These are phyloP conservation scores for Gracilaria domingensis DNA, from an alignment of 23 red algal species.

Conservation along the genomic window DNA sequence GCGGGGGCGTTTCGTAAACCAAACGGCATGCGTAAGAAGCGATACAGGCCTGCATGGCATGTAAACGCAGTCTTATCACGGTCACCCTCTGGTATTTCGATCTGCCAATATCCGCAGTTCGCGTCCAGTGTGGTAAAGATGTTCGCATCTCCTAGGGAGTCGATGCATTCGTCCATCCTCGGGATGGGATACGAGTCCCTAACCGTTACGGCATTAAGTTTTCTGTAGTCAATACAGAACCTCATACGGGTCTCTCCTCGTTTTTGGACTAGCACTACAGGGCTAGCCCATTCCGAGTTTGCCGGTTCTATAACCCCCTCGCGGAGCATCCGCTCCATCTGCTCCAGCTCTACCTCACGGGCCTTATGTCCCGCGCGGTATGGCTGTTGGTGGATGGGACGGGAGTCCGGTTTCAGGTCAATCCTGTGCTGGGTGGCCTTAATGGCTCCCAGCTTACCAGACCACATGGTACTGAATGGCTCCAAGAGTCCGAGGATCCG, in stretches of 20 bases:
- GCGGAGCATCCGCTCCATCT: neutral
- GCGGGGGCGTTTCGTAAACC: conserved; percentile 13
- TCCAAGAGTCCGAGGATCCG: too few species aligned
- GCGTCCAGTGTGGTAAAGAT: conserved; percentile 39
- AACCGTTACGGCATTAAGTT: conserved; percentile 15
- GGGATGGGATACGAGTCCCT: conserved; percentile 44
- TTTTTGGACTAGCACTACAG: neutral
- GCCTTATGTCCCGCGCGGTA: neutral
- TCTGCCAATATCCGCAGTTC: conserved; percentile 58
- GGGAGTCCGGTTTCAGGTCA: neutral
- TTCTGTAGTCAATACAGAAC: conserved; percentile 12
- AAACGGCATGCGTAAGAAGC: neutral
- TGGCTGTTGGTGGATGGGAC: neutral
- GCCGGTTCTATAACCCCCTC: neutral
- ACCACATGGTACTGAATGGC: too few species aligned
- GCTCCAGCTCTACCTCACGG: neutral
- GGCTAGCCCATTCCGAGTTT: neutral
- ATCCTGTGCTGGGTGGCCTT: neutral
- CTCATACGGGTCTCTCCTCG: neutral
- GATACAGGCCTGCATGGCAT: neutral
- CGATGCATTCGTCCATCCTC: conserved; percentile 50
- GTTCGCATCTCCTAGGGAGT: conserved; percentile 30
- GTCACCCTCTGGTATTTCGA: neutral
- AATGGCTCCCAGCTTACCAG: neutral
- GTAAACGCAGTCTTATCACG: conserved; percentile 14